A percentile compares a stretch with the other conserved stretches of the same genome.
phyloP scores from a whole-genome alignment of 495 filamentous ascomycete species.

The Talaromyces thailandensis region DNA sequence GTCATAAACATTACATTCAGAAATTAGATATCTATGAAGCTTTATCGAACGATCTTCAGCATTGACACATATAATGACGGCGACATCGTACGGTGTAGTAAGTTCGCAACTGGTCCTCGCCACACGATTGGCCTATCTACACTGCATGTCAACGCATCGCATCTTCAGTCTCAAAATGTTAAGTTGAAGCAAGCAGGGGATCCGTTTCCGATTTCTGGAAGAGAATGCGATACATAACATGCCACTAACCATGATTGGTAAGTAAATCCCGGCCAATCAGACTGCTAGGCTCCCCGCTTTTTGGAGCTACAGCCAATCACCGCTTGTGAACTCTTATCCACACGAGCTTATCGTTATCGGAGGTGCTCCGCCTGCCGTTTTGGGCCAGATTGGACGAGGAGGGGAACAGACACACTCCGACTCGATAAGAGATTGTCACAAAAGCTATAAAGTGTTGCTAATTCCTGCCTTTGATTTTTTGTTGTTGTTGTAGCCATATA shows the following conservation, averaged over 20 bases:
- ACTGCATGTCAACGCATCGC: not conserved
- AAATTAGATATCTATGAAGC: not conserved
- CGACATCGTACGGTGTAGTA: not conserved
- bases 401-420: not conserved
- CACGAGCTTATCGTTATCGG: slow-evolving; percentile 9
- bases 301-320: not conserved
- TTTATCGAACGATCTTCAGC: not conserved
- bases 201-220: slow-evolving; percentile 7
- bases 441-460: not conserved
- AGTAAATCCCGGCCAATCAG: slow-evolving; percentile 3
- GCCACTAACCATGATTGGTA: not conserved
- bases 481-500: not conserved
- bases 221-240: not conserved
- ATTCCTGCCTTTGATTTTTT: not conserved
- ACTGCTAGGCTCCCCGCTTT: not conserved
- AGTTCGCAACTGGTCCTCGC: not conserved
- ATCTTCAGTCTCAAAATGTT: not conserved
- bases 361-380: not conserved
- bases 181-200: not conserved
- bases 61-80: not conserved
- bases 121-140: not conserved
- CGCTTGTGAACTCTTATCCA: not conserved
- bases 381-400: not conserved
- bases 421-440: not conserved
- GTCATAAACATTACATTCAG: not conserved